Percentiles rank a stretch among this genome's conserved stretches.
These are phyloP conservation scores for Rubia peregrina DNA, from an alignment of 305 asterid genomes.

Conservation along the genomic window DNA sequence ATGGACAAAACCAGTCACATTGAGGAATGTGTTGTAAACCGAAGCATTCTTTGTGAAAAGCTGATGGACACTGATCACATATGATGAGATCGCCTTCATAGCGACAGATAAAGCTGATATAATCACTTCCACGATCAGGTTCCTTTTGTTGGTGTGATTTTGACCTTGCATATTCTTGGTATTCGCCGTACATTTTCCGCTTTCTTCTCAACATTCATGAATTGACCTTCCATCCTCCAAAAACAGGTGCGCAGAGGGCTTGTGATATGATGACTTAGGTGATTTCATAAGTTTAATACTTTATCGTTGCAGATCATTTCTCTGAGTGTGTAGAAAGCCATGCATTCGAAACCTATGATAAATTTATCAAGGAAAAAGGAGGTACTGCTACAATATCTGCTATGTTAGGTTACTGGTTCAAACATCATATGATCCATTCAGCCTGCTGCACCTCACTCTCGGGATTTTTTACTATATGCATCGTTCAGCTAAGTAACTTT, in stretches of 20 bases:
- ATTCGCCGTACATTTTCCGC: conserved; percentile 4
- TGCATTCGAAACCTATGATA: conserved; percentile 95
- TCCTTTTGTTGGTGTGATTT: neutral
- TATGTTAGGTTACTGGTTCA: neutral
- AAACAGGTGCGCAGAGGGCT: neutral
- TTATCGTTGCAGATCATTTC: conserved; percentile 68
- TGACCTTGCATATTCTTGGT: conserved; percentile 8
- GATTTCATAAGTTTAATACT: neutral
- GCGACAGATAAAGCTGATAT: conserved; percentile 72
- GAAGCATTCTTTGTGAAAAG: conserved; percentile 18
- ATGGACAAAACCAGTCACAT: conserved; percentile 90
- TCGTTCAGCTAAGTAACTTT: neutral
- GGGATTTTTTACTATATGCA: neutral
- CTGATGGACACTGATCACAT: conserved; percentile 91
- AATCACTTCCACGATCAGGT: conserved; percentile 31
- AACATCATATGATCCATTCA: neutral
- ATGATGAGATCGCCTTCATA: conserved; percentile 70
- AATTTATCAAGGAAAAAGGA: conserved; percentile 70
- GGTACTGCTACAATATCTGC: conserved; percentile 35
- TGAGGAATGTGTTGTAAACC: conserved; percentile 73
- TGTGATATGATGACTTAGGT: neutral
- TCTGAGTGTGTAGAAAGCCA: conserved; percentile 93
- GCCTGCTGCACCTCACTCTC: neutral
- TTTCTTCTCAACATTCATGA: conserved; percentile 35
- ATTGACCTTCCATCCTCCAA: conserved; percentile 69